These are phyloP conservation scores for Teunomyces tritomae DNA, from an alignment of 805 yeast species.

Conservation along the genomic window DNA sequence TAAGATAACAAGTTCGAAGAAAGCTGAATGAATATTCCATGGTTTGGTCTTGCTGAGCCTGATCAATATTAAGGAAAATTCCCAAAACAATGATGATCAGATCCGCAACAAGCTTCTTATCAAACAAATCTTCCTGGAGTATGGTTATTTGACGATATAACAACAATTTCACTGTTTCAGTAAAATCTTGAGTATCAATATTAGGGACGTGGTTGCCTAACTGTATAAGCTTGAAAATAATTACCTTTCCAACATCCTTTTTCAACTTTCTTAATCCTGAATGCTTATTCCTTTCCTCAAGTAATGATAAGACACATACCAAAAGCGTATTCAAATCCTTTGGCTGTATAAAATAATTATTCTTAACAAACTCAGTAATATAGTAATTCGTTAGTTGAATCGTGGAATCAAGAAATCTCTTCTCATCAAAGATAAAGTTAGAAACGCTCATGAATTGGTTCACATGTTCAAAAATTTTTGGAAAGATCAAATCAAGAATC, in stretches of 20 bases:
- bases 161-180: conserved; percentile 24
- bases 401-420: conserved; percentile 24
- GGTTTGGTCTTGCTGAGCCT: conserved; percentile 14
- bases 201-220: conserved; percentile 13
- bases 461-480: conserved; percentile 33
- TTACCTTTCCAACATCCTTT: conserved; percentile 25
- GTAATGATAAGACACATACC: conserved; percentile 26
- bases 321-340: conserved; percentile 24
- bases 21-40: conserved; percentile 33
- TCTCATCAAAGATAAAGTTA: conserved; percentile 35
- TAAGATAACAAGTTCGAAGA: conserved; percentile 32
- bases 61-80: conserved; percentile 16
- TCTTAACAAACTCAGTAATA: conserved; percentile 25
- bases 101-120: conserved; percentile 29
- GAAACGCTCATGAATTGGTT: conserved; percentile 31
- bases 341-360: conserved; percentile 23
- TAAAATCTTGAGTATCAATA: conserved; percentile 9
- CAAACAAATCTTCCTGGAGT: conserved; percentile 30
- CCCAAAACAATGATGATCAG: conserved; percentile 35
- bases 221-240: conserved; percentile 25
- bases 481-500: conserved; percentile 33
- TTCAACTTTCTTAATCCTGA: conserved; percentile 16
- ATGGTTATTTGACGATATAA: conserved; percentile 33
- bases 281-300: conserved; percentile 23
- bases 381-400: conserved; percentile 26